Conservation (phyloP, 352 stramenopile genomes). For the Phytophthora multivora region DNA sequence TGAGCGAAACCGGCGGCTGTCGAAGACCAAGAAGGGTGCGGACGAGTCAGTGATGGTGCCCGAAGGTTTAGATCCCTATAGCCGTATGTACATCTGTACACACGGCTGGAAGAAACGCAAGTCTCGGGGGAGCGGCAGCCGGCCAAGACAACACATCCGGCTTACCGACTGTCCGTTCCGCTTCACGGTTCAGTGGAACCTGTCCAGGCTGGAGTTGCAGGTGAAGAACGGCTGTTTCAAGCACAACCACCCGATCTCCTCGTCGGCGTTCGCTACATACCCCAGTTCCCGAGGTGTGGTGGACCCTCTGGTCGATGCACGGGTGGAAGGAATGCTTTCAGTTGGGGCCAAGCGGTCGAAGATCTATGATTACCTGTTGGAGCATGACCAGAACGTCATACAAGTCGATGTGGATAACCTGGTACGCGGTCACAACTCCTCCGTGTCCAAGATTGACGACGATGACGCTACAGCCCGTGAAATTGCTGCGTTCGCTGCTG, state of each 20-base stretch:
- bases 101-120: constrained; percentile 11
- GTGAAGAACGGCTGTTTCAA: constrained; percentile 13
- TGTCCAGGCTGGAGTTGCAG: neutral
- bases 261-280: constrained; percentile 3
- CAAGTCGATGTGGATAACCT: constrained; percentile 23
- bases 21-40: constrained; percentile 3
- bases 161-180: constrained; percentile 11
- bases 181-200: constrained; percentile 8
- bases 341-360: constrained; percentile 1
- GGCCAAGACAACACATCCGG: constrained; percentile 9
- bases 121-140: neutral
- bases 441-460: neutral
- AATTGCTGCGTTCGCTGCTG: constrained; percentile 3
- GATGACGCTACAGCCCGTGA: constrained; percentile 2
- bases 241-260: constrained; percentile 4
- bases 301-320: neutral
- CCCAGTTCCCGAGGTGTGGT: neutral
- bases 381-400: constrained; percentile 29
- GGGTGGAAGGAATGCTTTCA: constrained; percentile 17
- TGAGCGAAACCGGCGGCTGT: constrained; percentile 2
- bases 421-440: constrained; percentile 5
- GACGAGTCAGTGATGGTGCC: constrained; percentile 6
- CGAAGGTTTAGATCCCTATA: constrained; percentile 6
- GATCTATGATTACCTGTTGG: constrained; percentile 21
- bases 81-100: constrained; percentile 17